Percentiles rank a stretch among this genome's conserved stretches.
Evolutionary conservation across 139 green algal species (phyloP).

Genomic region (Chlorella sp.): DNA sequence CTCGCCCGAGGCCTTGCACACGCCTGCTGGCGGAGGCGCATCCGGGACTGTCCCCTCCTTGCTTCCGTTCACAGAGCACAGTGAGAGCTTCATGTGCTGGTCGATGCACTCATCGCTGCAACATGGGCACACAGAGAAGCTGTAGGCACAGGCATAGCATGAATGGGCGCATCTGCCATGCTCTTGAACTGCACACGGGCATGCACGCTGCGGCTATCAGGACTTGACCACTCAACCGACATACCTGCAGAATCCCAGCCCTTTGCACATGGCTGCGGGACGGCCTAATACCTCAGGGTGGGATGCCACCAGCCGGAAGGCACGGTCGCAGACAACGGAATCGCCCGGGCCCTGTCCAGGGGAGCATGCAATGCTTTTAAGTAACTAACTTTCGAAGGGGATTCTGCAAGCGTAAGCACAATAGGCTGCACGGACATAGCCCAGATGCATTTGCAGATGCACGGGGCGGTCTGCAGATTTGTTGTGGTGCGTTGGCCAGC

Average conservation of each 20-base stretch:
- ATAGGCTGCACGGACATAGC: too few species aligned
- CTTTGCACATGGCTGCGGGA: background rate
- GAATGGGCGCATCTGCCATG: too few species aligned
- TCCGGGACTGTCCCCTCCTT: background rate
- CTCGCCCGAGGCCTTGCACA: background rate
- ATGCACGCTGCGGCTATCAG: too few species aligned
- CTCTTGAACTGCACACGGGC: too few species aligned
- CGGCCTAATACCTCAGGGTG: background rate
- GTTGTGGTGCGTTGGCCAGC: background rate
- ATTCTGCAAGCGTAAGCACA: too few species aligned
- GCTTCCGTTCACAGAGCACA: background rate
- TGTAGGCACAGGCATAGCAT: background rate
- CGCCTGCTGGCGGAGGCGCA: background rate
- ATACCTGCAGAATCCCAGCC: background rate
- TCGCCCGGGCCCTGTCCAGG: background rate
- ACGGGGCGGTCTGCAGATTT: too few species aligned
- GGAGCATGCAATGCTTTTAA: background rate
- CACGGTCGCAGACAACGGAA: background rate
- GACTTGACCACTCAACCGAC: background rate
- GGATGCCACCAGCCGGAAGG: background rate
- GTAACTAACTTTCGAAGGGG: too few species aligned
- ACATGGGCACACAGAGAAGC: background rate
- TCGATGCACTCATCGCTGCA: constrained; percentile 2
- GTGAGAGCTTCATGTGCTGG: background rate
- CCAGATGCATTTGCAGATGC: too few species aligned